Base-by-base conservation (phyloP, 2,329 filamentous ascomycete genomes). In the Bipolaris cookei region DNA sequence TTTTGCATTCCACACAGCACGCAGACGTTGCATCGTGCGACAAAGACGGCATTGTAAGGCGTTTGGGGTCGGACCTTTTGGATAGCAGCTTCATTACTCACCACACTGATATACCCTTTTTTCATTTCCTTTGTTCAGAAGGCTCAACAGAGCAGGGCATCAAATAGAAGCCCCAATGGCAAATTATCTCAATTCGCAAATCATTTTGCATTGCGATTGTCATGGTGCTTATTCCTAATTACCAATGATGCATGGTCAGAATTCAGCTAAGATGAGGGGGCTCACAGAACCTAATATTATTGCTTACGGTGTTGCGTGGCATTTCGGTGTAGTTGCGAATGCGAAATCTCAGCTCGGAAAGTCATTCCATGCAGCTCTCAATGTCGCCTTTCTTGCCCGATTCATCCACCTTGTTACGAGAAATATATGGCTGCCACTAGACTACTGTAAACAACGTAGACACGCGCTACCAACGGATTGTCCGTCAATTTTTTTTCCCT, bases 91-190 rank as follows among this genome's bases (percentile, higher is more conserved):
- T 47, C 28, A 52, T 32, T 42, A 45, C 48, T 51, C 35, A 37
- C 44, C 25, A 30, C 30, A 57, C 34, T 28, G 39, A 53, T 57
- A 59, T 59, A 59, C 57, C 57, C 57, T 46, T 53, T 41, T 35
- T 46, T 44, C 45, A 50, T 47, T 46, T 50, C 44, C 38, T 57
- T 59, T 47, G 34, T 34, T 55, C 21, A 16, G 20, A 55, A 28
- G 20, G 46, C 41, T 50, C 20, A 14, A 45, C 16, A 23, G 25
- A 16, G 28, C 32, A 49, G 32, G 11, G 20, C 21, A 28, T 13
- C 51, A 48, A 38, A 48, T 56, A 59, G 37, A 51, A 48, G 38
- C 28, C 23, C 47, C 44, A 59, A 59, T 52, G 30, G 18, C 23
- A 56, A 23, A 20, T 16, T 21, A 21, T 25, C 14, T 38, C 14